Percentiles rank a stretch among this genome's conserved stretches.
Evolutionary conservation across 371 early-diverging fungal species (phyloP).

Genomic region (Mortierella sp.): DNA sequence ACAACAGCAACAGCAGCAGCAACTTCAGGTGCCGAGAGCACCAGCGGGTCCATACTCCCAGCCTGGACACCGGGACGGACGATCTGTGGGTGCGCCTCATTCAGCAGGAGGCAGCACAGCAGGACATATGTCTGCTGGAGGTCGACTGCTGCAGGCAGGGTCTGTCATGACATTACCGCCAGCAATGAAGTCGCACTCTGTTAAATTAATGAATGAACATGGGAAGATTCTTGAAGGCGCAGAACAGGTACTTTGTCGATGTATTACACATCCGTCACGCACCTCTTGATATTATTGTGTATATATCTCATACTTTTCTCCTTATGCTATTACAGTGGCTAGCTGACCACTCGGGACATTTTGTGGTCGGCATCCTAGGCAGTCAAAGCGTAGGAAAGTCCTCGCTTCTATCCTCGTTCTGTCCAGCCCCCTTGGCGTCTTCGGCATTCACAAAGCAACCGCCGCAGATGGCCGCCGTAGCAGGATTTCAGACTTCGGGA

Average conservation of each 20-base stretch:
- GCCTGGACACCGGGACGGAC: slow-evolving; percentile 31
- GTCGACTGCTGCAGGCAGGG: slow-evolving; percentile 15
- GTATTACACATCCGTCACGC: background rate
- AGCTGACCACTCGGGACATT: slow-evolving; percentile 82
- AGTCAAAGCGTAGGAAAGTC: slow-evolving; percentile 80
- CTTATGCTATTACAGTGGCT: slow-evolving; percentile 48
- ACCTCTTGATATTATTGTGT: background rate
- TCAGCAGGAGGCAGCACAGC: slow-evolving; percentile 26
- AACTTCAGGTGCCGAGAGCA: slow-evolving; percentile 20
- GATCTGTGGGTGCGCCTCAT: slow-evolving; percentile 19
- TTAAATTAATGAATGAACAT: slow-evolving; percentile 40
- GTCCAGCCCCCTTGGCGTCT: slow-evolving; percentile 49
- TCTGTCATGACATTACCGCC: slow-evolving; percentile 35
- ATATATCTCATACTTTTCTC: background rate
- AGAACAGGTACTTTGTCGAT: slow-evolving; percentile 36
- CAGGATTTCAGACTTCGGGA: slow-evolving; percentile 70
- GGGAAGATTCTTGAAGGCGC: slow-evolving; percentile 39
- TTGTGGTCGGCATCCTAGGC: slow-evolving; percentile 79
- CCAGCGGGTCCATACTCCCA: slow-evolving; percentile 39
- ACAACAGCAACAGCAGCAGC: slow-evolving; percentile 23
- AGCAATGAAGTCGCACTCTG: slow-evolving; percentile 27
- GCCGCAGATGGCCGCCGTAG: slow-evolving; percentile 53
- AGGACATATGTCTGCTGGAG: slow-evolving; percentile 33
- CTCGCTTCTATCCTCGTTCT: slow-evolving; percentile 72
- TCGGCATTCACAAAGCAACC: slow-evolving; percentile 59